Conservation (phyloP, 805 yeast species). For the Debaryomyces tyrocola region DNA sequence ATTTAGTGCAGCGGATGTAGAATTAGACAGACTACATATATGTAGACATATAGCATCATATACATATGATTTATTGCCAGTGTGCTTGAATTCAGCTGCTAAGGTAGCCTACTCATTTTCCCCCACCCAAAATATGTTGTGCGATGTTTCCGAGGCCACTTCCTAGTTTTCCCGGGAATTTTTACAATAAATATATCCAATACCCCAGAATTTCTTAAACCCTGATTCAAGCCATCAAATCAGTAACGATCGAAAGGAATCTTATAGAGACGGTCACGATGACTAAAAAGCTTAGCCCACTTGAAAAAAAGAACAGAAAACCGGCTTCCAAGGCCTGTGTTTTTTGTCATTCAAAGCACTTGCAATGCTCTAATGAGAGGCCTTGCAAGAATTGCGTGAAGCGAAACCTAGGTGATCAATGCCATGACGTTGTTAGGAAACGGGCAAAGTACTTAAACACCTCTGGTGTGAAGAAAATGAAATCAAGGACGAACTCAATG, state of each 20-base stretch:
- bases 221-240: neutral
- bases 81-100: too few relatives aligned
- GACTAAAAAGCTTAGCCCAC: conserved; percentile 61
- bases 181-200: neutral
- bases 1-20: too few relatives aligned
- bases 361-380: conserved; percentile 67
- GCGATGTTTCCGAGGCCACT: neutral
- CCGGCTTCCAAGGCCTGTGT: conserved; percentile 71
- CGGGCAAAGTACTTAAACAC: conserved; percentile 39
- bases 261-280: conserved; percentile 26
- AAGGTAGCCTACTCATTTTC: neutral
- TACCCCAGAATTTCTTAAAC: neutral
- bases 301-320: conserved; percentile 53
- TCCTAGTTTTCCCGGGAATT: neutral
- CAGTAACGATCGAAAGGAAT: too few relatives aligned
- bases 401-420: conserved; percentile 53
- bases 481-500: neutral
- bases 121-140: neutral
- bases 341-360: conserved; percentile 71
- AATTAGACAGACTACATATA: too few relatives aligned
- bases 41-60: too few relatives aligned
- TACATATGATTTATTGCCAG: too few relatives aligned
- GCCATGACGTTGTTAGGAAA: conserved; percentile 61
- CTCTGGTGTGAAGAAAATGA: neutral
- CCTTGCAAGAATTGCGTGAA: conserved; percentile 74